Percentiles rank a stretch among this genome's conserved stretches.
These are phyloP conservation scores for Arachis hypogaea DNA, from an alignment of 306 rosid species.

Conservation along the genomic window DNA sequence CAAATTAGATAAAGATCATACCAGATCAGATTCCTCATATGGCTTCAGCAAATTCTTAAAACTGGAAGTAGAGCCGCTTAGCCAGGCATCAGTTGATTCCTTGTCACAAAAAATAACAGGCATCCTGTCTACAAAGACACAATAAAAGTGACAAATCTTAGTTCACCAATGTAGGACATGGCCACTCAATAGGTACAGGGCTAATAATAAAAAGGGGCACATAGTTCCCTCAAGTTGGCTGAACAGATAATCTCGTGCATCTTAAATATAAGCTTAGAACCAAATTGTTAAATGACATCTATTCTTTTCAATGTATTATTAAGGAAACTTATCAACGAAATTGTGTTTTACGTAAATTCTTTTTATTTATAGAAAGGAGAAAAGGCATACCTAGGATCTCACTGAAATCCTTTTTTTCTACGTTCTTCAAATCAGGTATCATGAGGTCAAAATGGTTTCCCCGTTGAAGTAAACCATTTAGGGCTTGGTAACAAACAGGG, in stretches of 20 bases:
- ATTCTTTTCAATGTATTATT: slow-evolving; percentile 1
- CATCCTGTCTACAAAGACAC: slow-evolving; percentile 73
- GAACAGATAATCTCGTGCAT: slow-evolving; percentile 20
- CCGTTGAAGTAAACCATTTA: background rate
- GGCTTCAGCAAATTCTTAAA: slow-evolving; percentile 67
- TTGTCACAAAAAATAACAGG: slow-evolving; percentile 87
- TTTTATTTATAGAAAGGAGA: background rate
- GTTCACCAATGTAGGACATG: slow-evolving; percentile 15
- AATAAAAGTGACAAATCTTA: slow-evolving; percentile 26
- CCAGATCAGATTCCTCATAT: slow-evolving; percentile 78
- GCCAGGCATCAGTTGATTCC: slow-evolving; percentile 74
- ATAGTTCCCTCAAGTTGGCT: background rate
- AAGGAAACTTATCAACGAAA: background rate
- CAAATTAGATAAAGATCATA: slow-evolving; percentile 39
- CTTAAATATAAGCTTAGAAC: background rate
- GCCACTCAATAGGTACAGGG: slow-evolving; percentile 24
- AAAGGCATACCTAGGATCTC: background rate
- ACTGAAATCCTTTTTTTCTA: background rate
- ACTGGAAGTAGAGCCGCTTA: slow-evolving; percentile 58
- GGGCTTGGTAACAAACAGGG: background rate
- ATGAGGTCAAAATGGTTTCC: background rate
- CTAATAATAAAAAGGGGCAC: background rate
- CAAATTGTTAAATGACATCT: background rate
- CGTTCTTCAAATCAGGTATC: slow-evolving; percentile 6
- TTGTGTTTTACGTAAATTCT: background rate